Conservation (phyloP, 257 asterid genomes). For the Nicotiana tomentosiformis region DNA sequence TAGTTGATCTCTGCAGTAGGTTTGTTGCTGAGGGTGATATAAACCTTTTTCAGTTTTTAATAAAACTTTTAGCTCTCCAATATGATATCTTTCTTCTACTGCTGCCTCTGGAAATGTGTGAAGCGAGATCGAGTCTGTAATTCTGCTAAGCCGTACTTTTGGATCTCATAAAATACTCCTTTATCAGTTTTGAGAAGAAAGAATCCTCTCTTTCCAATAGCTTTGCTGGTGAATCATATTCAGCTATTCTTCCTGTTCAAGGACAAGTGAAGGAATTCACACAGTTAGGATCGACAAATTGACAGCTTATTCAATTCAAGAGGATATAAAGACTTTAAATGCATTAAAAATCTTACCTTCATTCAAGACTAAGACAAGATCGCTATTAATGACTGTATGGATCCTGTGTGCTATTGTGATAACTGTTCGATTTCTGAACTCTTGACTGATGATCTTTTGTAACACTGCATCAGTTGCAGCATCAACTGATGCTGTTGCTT, state of each 20-base stretch:
- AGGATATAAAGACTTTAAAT: not conserved
- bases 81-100: not conserved
- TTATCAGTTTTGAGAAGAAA: slow-evolving; percentile 79
- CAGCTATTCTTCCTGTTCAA: slow-evolving; percentile 78
- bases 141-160: slow-evolving; percentile 43
- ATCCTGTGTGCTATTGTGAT: slow-evolving; percentile 96
- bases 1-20: not conserved
- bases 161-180: slow-evolving; percentile 86
- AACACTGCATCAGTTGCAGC: slow-evolving; percentile 82
- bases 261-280: not conserved
- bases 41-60: not conserved
- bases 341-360: slow-evolving; percentile 51
- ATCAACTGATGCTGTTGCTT: slow-evolving; percentile 96
- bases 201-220: slow-evolving; percentile 79
- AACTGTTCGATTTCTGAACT: slow-evolving; percentile 61
- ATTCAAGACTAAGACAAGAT: slow-evolving; percentile 78
- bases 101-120: not conserved
- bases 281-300: not conserved
- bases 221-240: slow-evolving; percentile 74
- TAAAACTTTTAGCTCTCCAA: not conserved
- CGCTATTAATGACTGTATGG: slow-evolving; percentile 91
- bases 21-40: not conserved
- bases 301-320: not conserved
- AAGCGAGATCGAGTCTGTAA: slow-evolving; percentile 22
- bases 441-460: slow-evolving; percentile 63